A percentile compares a stretch with the other conserved stretches of the same genome.
Conservation (phyloP, 225 moss, liverwort and hornwort species). For the Pseudoscleropodium purum region DNA sequence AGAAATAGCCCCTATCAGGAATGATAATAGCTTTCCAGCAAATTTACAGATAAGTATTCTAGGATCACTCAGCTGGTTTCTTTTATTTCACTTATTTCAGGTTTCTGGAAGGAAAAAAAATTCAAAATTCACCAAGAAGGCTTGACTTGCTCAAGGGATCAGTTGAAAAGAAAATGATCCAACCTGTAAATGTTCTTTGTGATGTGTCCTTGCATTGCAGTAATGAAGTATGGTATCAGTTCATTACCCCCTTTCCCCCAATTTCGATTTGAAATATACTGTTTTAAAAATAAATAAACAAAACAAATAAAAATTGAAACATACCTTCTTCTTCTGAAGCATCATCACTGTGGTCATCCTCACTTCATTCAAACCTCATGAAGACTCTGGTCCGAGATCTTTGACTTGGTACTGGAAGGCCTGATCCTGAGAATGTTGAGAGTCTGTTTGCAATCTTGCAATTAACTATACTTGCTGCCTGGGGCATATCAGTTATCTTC, state of each 20-base stretch:
- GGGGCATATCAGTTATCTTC: background rate
- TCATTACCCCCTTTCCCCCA: background rate
- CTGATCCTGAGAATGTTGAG: conserved; percentile 1
- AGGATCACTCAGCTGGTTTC: too few relatives aligned
- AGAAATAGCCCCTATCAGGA: too few relatives aligned
- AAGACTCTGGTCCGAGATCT: background rate
- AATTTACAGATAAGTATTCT: too few relatives aligned
- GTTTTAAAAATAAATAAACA: too few relatives aligned
- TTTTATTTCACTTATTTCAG: too few relatives aligned
- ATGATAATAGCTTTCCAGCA: too few relatives aligned
- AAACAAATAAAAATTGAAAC: too few relatives aligned
- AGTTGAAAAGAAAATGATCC: background rate
- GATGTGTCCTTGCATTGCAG: background rate
- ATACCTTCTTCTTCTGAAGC: background rate
- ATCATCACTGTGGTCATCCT: background rate
- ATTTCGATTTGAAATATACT: background rate
- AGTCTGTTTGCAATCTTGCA: background rate
- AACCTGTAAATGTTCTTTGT: background rate
- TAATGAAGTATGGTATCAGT: background rate
- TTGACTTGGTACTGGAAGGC: background rate
- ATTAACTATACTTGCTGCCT: background rate
- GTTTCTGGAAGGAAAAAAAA: too few relatives aligned
- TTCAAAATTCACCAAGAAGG: background rate
- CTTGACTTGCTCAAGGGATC: background rate
- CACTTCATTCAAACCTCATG: background rate